Evolutionary conservation across 1,139 yeast species (phyloP).

Genomic region (Kodamaea sp.): DNA sequence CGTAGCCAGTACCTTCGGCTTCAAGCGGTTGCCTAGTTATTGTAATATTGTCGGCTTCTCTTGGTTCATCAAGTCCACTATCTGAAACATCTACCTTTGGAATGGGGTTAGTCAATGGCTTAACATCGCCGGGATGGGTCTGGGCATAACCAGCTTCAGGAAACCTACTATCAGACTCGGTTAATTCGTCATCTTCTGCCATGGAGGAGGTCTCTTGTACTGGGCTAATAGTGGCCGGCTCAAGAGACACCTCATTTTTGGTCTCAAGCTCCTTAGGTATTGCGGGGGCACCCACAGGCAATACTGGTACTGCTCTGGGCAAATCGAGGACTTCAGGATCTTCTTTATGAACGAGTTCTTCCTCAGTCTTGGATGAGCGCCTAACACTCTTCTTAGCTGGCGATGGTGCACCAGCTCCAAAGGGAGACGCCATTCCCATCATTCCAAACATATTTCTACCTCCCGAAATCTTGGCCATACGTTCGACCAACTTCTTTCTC

Average conservation of each 20-base stretch:
- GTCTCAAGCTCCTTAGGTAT: background rate
- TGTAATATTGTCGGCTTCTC: slow-evolving; percentile 13
- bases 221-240: slow-evolving; percentile 10
- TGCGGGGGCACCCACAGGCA: background rate
- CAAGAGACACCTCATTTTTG: background rate
- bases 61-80: slow-evolving; percentile 20
- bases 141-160: slow-evolving; percentile 18
- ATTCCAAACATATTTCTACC: slow-evolving; percentile 89
- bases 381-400: slow-evolving; percentile 11
- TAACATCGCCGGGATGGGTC: slow-evolving; percentile 14
- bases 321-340: background rate
- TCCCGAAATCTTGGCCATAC: slow-evolving; percentile 95
- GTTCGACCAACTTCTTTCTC: slow-evolving; percentile 77
- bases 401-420: slow-evolving; percentile 43
- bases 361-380: background rate
- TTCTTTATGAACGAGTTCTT: slow-evolving; percentile 12
- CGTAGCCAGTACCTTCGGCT: slow-evolving; percentile 42
- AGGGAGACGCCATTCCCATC: slow-evolving; percentile 67
- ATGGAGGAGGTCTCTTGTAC: slow-evolving; percentile 28
- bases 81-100: slow-evolving; percentile 17
- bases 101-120: slow-evolving; percentile 13
- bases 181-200: slow-evolving; percentile 32
- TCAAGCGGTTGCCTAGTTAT: slow-evolving; percentile 20
- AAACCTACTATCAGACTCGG: slow-evolving; percentile 22
- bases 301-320: slow-evolving; percentile 1